A percentile compares a stretch with the other conserved stretches of the same genome.
Evolutionary conservation across 106 monocot species (phyloP).

Genomic region (Apostasia shenzhenica): DNA sequence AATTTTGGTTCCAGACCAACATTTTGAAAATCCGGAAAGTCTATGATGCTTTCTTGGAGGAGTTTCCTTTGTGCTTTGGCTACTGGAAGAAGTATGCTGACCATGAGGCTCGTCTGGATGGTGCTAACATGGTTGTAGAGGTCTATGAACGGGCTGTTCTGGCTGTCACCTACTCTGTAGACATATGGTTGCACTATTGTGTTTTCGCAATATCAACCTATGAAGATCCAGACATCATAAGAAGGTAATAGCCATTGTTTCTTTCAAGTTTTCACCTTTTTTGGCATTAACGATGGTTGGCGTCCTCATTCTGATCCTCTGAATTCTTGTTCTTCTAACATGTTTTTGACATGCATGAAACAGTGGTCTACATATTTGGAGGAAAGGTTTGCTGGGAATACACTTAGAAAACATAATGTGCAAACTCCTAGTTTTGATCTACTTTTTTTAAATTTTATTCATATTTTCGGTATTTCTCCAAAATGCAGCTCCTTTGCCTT

Average conservation of each 20-base stretch:
- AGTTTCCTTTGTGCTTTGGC: conserved; percentile 96
- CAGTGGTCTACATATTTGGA: conserved; percentile 35
- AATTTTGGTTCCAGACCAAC: conserved; percentile 49
- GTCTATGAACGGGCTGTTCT: conserved; percentile 90
- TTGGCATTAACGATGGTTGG: conserved; percentile 1
- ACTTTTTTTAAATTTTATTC: background rate
- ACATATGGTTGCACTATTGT: conserved; percentile 96
- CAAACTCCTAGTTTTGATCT: conserved; percentile 17
- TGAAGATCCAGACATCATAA: conserved; percentile 73
- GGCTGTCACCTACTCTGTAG: conserved; percentile 95
- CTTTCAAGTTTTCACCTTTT: background rate
- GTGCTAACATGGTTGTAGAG: conserved; percentile 72
- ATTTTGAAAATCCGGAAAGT: conserved; percentile 78
- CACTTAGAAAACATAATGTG: conserved; percentile 30
- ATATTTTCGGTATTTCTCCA: conserved; percentile 13
- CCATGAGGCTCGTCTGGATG: conserved; percentile 69
- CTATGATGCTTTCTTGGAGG: conserved; percentile 84
- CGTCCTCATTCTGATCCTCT: conserved; percentile 4
- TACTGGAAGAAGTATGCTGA: conserved; percentile 99
- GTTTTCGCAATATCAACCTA: conserved; percentile 85
- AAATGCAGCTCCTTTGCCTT: conserved; percentile 13
- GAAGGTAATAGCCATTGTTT: conserved; percentile 54
- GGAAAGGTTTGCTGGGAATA: conserved; percentile 49
- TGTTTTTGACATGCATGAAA: conserved; percentile 34
- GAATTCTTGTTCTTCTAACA: conserved; percentile 26